Conservation (phyloP, 2,329 filamentous ascomycete species). For the Epichloe bromicola region DNA sequence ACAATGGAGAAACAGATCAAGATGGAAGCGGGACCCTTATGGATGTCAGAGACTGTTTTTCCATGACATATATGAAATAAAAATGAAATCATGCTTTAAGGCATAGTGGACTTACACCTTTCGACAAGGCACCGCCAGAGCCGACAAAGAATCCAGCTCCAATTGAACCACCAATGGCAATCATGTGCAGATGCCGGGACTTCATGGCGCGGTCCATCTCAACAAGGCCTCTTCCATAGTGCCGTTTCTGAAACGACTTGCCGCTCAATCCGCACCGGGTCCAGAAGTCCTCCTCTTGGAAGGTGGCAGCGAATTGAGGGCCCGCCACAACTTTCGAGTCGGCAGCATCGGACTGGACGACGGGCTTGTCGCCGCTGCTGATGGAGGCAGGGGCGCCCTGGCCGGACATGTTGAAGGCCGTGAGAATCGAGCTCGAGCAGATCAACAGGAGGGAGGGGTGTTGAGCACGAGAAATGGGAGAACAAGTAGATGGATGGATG, state of each 20-base stretch:
- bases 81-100: not conserved
- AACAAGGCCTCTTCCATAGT: constrained; percentile 17
- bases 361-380: constrained; percentile 5
- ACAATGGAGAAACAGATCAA: constrained; percentile 41
- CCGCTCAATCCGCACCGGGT: constrained; percentile 23
- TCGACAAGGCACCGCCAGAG: constrained; percentile 39
- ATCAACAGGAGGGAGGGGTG: not conserved
- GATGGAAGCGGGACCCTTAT: constrained; percentile 26
- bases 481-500: too few relatives aligned
- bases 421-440: not conserved
- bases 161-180: constrained; percentile 48
- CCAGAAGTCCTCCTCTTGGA: constrained; percentile 18
- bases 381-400: not conserved
- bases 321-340: constrained; percentile 4
- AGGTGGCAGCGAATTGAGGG: constrained; percentile 7
- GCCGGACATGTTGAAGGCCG: constrained; percentile 1
- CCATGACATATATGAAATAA: not conserved
- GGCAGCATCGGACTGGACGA: not conserved
- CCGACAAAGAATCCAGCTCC: constrained; percentile 52
- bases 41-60: not conserved
- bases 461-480: too few relatives aligned
- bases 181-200: constrained; percentile 48
- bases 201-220: constrained; percentile 37
- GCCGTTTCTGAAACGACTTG: constrained; percentile 22
- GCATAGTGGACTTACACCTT: constrained; percentile 27